Evolutionary conservation across 163 green algal species (phyloP), one percentile per base, ranked within the genome.

Genomic region (Chlorella variabilis): DNA sequence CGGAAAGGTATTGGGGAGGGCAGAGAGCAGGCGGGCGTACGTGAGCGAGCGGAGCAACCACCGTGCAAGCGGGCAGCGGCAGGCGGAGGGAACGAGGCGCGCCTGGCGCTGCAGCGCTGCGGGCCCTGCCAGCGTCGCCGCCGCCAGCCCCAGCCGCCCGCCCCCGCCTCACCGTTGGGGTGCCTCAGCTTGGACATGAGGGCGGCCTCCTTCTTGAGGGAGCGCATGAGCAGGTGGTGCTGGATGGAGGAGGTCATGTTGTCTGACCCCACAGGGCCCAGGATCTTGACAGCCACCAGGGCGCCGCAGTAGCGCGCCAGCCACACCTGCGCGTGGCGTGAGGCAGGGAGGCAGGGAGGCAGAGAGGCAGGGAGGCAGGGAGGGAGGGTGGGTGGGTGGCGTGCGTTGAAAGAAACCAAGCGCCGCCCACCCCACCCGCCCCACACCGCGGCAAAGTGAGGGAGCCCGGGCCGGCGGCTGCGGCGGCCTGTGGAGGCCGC

Each of bases 131-230:
- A n/a, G n/a, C n/a, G n/a, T n/a, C n/a, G n/a, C n/a, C n/a, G n/a
- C n/a, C n/a, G n/a, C n/a, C n/a, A n/a, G n/a, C n/a, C n/a, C n/a
- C n/a, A n/a, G n/a, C n/a, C n/a, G n/a, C n/a, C n/a, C n/a, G n/a
- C n/a, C n/a, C n/a, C n/a, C n/a, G n/a, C n/a, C n/a, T 51, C 39
- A 70, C 70, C 76, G 71, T 92, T 92, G 67, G 88, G 88, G 75
- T 92, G 88, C 3, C 87, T 76, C 67, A 92, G 76, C 29, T 73
- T 45, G 49, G 79, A 77, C 87, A 91, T 90, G 49, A 92, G 71
- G 39, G 59, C 39, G 29, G 87, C 87, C 69, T 92, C 87, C 78
- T 83, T 80, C 20, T 84, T 63, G 29, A 91, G 75, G 36, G 77
- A 69, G 48, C 42, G 62, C 71, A 77, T 54, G 39, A 81, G 58